phyloP scores from a whole-genome alignment of 257 asterid species.

The Gynochthodes officinalis region DNA sequence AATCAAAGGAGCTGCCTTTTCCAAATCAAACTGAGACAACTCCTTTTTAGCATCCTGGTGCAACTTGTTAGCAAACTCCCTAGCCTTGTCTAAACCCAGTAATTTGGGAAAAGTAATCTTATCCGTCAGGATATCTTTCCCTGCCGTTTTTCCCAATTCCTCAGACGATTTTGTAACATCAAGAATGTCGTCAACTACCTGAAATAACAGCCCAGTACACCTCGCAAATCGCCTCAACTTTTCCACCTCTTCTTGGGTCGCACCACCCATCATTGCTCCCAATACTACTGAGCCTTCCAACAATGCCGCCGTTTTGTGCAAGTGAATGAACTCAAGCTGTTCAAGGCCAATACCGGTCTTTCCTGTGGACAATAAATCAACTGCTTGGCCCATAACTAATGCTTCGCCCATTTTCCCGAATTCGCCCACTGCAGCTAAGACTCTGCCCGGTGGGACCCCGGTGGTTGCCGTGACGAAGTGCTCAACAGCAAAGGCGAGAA shows the following conservation, averaged over 20 bases:
- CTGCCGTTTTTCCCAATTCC: slow-evolving; percentile 75
- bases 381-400: slow-evolving; percentile 75
- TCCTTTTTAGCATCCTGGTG: slow-evolving; percentile 56
- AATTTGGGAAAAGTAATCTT: slow-evolving; percentile 72
- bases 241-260: slow-evolving; percentile 37
- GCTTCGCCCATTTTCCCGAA: slow-evolving; percentile 76
- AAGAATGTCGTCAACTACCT: slow-evolving; percentile 72
- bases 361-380: slow-evolving; percentile 50
- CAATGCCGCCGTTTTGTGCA: slow-evolving; percentile 67
- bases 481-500: slow-evolving; percentile 54
- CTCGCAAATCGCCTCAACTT: slow-evolving; percentile 49
- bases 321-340: slow-evolving; percentile 55
- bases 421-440: slow-evolving; percentile 39
- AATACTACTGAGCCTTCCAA: slow-evolving; percentile 61
- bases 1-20: slow-evolving; percentile 55
- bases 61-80: slow-evolving; percentile 53
- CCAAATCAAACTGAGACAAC: slow-evolving; percentile 44
- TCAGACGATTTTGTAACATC: slow-evolving; percentile 64
- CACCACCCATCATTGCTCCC: slow-evolving; percentile 76
- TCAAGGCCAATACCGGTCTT: slow-evolving; percentile 37
- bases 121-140: slow-evolving; percentile 56
- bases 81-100: slow-evolving; percentile 62
- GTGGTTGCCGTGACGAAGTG: slow-evolving; percentile 20
- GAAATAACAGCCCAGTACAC: slow-evolving; percentile 62
- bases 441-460: slow-evolving; percentile 17